Evolutionary conservation across 2,329 filamentous ascomycete species (phyloP), one percentile per base, ranked within the genome.

Genomic region (Neopestalotiopsis sp.): DNA sequence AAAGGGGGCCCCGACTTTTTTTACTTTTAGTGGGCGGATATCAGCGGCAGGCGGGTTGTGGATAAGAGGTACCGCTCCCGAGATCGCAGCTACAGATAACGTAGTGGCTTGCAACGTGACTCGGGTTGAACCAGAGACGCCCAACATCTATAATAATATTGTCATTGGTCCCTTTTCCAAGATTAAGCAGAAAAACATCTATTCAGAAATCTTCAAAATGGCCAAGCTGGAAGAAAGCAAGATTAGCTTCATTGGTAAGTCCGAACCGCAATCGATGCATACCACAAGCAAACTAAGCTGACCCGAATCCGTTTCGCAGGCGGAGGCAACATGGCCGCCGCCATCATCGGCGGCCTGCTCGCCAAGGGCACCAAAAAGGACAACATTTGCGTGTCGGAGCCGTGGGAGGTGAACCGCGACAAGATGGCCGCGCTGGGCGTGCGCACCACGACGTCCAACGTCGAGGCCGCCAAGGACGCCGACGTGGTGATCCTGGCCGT

Each of bases 261-360:
- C 17, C 45, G n/a, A 53, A 38, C 30, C 49, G 57, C 12, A 30
- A 28, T 24, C 2, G 5, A 5, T 1, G 3, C 7, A 42, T 49
- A 20, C 24, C 12, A 2, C 58, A 62, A 30, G 59, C 32, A 38
- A 28, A 13, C 12, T 17, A 4, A 34, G 9, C 59, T 34, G 10
- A 20, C 53, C 40, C 38, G 1, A 10, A 34, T 81, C n/a, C 20
- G 12, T 13, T n/a, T 82, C 70, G 77, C 81, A 62, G 83, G 83
- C 69, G 85, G 85, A 70, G 85, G 85, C 73, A 86, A 86, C 79
- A 87, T 87, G 85, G 84, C 83, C 69, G 80, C 80, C 67, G 85
- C 85, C 80, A 87, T 87, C 73, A 86, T 86, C 71, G 81, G 83
- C 24, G 85, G 85, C 65, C 82, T 87, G 28, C 74, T 83, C 34